Evolutionary conservation across 192 early-diverging fungal genomes (phyloP).

Genomic region (Gryganskiella cystojenkinii): DNA sequence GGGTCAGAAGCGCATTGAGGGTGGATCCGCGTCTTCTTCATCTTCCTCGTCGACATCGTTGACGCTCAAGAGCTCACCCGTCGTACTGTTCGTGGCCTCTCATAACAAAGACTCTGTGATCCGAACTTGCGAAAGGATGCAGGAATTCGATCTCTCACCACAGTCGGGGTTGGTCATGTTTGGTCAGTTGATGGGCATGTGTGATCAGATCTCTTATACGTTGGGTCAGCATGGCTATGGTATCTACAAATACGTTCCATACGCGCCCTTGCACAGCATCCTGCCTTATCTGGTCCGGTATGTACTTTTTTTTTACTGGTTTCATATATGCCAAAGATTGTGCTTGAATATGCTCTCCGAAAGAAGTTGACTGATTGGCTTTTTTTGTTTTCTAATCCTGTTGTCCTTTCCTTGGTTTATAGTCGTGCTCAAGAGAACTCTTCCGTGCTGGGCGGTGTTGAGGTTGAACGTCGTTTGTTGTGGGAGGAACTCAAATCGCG

Average conservation of each 20-base stretch:
- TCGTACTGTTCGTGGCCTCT: conserved; percentile 86
- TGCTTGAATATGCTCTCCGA: too few species aligned
- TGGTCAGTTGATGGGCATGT: conserved; percentile 96
- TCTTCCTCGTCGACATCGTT: conserved; percentile 2
- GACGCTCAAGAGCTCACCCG: conserved; percentile 53
- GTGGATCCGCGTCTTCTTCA: neutral
- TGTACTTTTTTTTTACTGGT: conserved; percentile 38
- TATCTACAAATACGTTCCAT: conserved; percentile 94
- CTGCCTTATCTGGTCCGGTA: conserved; percentile 93
- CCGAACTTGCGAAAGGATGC: conserved; percentile 70
- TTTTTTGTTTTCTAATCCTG: too few species aligned
- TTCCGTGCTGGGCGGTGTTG: conserved; percentile 74
- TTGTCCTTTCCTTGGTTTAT: neutral
- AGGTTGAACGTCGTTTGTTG: conserved; percentile 64
- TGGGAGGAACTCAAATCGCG: conserved; percentile 69
- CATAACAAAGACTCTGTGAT: conserved; percentile 90
- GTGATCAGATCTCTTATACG: conserved; percentile 87
- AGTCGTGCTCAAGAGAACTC: conserved; percentile 93
- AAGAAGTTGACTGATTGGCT: neutral
- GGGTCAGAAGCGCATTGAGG: neutral
- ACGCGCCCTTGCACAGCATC: conserved; percentile 88
- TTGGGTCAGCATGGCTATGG: conserved; percentile 80
- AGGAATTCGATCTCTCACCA: conserved; percentile 62
- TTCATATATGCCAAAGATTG: neutral
- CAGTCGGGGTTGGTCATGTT: conserved; percentile 79